Percentiles rank a stretch among this genome's conserved stretches.
Evolutionary conservation across 768 basidiomycete genomes (phyloP).

Genomic region (Cyclocybe cylindracea): DNA sequence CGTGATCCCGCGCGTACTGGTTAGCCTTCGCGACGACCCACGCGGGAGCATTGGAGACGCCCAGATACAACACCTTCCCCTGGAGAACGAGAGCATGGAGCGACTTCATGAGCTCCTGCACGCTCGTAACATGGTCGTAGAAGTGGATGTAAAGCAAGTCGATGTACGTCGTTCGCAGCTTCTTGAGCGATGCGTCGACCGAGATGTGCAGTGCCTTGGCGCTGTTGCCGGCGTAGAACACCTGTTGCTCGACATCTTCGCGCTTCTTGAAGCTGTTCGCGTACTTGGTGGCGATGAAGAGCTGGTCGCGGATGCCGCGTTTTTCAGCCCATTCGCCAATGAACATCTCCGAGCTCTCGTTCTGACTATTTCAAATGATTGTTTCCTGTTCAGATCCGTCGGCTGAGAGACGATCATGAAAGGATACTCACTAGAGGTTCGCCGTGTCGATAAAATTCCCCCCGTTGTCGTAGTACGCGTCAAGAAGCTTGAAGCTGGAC

Average conservation of each 20-base stretch:
- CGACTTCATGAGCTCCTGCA: conserved; percentile 59
- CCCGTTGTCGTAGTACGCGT: conserved; percentile 43
- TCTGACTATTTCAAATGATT: conserved; percentile 34
- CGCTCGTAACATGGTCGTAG: conserved; percentile 53
- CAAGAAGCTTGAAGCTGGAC: conserved; percentile 45
- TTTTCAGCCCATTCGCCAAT: conserved; percentile 55
- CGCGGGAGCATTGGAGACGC: conserved; percentile 41
- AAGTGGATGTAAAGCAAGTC: conserved; percentile 49
- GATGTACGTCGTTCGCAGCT: conserved; percentile 46
- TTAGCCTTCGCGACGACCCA: conserved; percentile 49
- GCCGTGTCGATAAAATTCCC: conserved; percentile 55
- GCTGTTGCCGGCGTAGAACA: conserved; percentile 49
- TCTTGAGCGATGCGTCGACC: conserved; percentile 45
- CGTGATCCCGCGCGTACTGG: conserved; percentile 48
- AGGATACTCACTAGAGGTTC: conserved; percentile 37
- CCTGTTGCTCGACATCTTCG: conserved; percentile 25
- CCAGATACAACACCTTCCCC: conserved; percentile 54
- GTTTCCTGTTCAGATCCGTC: neutral
- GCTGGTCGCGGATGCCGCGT: conserved; percentile 45
- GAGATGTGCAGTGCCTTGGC: conserved; percentile 43
- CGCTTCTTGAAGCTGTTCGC: conserved; percentile 27
- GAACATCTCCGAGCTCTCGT: conserved; percentile 55
- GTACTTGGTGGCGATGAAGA: conserved; percentile 50
- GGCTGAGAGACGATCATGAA: neutral
- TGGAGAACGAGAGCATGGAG: conserved; percentile 51